These are phyloP conservation scores for Echinosphaeria canescens DNA, from an alignment of 2,329 filamentous ascomycete genomes.

Conservation along the genomic window DNA sequence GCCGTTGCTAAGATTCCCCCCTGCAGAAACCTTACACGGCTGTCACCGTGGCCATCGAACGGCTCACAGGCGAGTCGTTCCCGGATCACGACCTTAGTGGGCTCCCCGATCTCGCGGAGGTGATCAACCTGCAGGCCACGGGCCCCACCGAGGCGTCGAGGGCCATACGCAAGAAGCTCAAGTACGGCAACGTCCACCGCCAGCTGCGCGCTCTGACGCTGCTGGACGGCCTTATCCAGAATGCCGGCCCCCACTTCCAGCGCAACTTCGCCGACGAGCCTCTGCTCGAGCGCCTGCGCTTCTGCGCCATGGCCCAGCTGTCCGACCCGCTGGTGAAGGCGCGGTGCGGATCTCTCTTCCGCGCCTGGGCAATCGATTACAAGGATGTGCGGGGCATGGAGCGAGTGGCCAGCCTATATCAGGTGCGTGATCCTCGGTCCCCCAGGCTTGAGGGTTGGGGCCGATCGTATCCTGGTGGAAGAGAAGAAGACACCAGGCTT, in stretches of 20 bases:
- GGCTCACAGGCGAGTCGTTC: constrained; percentile 71
- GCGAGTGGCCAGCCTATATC: constrained; percentile 58
- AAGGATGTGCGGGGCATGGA: constrained; percentile 63
- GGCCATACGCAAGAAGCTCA: constrained; percentile 92
- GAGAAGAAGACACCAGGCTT: too few species aligned
- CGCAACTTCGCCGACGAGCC: constrained; percentile 78
- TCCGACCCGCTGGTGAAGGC: constrained; percentile 72
- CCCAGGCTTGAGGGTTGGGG: too few species aligned
- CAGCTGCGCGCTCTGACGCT: constrained; percentile 78
- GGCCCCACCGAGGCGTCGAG: constrained; percentile 79
- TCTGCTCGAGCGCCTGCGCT: constrained; percentile 71
- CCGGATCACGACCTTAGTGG: constrained; percentile 83
- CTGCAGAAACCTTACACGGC: constrained; percentile 90
- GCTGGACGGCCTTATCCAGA: constrained; percentile 84
- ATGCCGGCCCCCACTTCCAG: constrained; percentile 75
- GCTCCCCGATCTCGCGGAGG: constrained; percentile 85
- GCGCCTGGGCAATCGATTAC: constrained; percentile 69
- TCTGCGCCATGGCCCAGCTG: constrained; percentile 67
- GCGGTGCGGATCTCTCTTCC: constrained; percentile 74
- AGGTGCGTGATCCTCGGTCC: too few species aligned
- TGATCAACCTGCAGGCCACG: constrained; percentile 70
- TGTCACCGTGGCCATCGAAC: constrained; percentile 81
- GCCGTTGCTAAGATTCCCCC: too few species aligned
- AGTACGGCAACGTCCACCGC: constrained; percentile 88
- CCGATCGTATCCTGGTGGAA: too few species aligned